Evolutionary conservation across 805 yeast species (phyloP), one percentile per base, ranked within the genome.

Genomic region (Barnettozyma sucrosica): DNA sequence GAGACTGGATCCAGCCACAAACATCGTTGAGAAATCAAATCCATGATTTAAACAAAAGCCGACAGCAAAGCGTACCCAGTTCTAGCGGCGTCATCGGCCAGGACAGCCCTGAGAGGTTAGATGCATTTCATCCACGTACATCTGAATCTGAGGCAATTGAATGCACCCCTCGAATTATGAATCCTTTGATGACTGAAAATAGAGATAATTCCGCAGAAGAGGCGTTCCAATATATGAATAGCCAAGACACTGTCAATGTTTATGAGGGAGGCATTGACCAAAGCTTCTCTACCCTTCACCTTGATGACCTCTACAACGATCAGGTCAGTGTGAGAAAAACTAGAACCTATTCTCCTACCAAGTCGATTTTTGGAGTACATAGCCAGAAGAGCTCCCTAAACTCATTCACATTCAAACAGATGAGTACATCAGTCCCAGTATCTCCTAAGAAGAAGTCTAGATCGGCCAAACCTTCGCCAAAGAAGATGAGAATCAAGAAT

Each of bases 331-430:
- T 44, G 5, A 20, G 48, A 5, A 54, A 48, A 39, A 37, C 50
- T 5, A 51, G 40, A 23, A 38, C 49, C 8, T 51, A 51, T 41
- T 61, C 64, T 2, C 64, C 64, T 13, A 61, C 55, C 33, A 60
- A 55, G 45, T 59, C 64, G 14, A 50, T 58, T 9, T 57, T 56
- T 28, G 49, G 45, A 26, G 36, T 50, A 2, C 55, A 54, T 36
- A 50, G 55, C 28, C 53, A 54, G 5, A 52, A 42, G 45, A 51
- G 49, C 18, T 58, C 60, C 1, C 44, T 50, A 24, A 45, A 36
- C 43, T 55, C 60, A 9, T 34, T 46, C 30, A 50, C 39, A 8
- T 36, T 37, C 23, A 51, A 44, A 24, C 44, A 48, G 11, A 38
- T 42, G 23, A 51, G 53, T 26, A 3, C 39, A 0, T 58, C 63